phyloP scores from a whole-genome alignment of 192 early-diverging fungal genomes.

The Rhizophagus sp. region DNA sequence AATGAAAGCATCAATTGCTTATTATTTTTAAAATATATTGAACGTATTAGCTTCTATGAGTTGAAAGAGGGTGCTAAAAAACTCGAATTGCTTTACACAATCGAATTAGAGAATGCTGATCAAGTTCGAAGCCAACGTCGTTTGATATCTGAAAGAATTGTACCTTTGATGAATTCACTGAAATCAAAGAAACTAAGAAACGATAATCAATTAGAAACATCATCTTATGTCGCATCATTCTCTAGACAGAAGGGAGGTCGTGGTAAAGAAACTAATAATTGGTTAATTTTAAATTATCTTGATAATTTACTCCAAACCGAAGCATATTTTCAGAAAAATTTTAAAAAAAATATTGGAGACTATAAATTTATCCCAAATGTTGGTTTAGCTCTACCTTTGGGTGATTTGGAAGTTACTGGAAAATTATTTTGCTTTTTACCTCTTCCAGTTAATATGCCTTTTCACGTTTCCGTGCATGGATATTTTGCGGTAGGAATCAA shows the following conservation, averaged over 20 bases:
- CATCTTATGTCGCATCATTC: slow-evolving; percentile 6
- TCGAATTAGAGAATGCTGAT: not conserved
- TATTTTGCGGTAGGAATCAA: slow-evolving; percentile 35
- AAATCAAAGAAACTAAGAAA: not conserved
- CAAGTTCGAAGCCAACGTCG: not conserved
- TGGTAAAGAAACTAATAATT: not conserved
- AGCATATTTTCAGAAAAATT: slow-evolving; percentile 10
- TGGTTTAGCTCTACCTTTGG: slow-evolving; percentile 34
- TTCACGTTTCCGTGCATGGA: slow-evolving; percentile 43
- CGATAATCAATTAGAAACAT: not conserved
- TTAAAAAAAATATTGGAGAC: not conserved
- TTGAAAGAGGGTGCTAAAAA: not conserved
- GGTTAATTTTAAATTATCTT: slow-evolving; percentile 35
- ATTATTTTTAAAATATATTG: slow-evolving; percentile 30
- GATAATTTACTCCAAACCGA: slow-evolving; percentile 23
- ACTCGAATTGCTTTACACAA: not conserved
- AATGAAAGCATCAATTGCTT: slow-evolving; percentile 36
- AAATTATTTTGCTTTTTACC: slow-evolving; percentile 43
- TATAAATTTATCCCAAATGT: slow-evolving; percentile 41
- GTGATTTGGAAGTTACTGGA: slow-evolving; percentile 2
- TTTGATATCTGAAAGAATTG: not conserved
- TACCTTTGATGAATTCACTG: slow-evolving; percentile 3
- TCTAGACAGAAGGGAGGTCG: too few species aligned
- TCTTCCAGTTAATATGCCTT: slow-evolving; percentile 32
- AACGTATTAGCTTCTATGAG: not conserved